These are phyloP conservation scores for Mollisiaceae sp. DNA, from an alignment of 2,329 filamentous ascomycete species.

Conservation along the genomic window DNA sequence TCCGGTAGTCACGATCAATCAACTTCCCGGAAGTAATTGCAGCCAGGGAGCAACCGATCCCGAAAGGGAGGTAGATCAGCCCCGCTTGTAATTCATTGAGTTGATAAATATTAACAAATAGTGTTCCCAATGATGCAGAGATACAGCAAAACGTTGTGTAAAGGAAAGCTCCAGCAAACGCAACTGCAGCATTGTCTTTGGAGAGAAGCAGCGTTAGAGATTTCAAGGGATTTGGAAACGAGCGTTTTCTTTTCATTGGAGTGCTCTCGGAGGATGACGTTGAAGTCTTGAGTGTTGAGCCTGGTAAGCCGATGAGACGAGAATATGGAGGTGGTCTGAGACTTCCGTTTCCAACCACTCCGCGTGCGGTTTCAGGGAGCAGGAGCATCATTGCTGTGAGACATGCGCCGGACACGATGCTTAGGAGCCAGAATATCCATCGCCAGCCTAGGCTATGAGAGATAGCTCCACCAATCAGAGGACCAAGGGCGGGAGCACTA, in stretches of 20 bases:
- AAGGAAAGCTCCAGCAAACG: slow-evolving; percentile 47
- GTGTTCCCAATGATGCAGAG: slow-evolving; percentile 51
- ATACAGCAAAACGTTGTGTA: slow-evolving; percentile 56
- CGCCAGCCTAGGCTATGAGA: slow-evolving; percentile 53
- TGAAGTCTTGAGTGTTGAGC: not conserved
- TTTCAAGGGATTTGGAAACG: slow-evolving; percentile 46
- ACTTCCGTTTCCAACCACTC: slow-evolving; percentile 22
- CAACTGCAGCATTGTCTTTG: slow-evolving; percentile 45
- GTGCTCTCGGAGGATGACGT: not conserved
- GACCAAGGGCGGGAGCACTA: slow-evolving; percentile 37
- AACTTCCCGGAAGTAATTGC: slow-evolving; percentile 45
- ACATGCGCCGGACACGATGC: slow-evolving; percentile 47
- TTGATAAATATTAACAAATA: slow-evolving; percentile 51
- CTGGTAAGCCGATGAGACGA: not conserved
- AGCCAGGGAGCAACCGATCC: slow-evolving; percentile 11
- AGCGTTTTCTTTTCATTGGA: slow-evolving; percentile 28
- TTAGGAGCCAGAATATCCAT: slow-evolving; percentile 57
- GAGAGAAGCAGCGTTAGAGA: slow-evolving; percentile 45
- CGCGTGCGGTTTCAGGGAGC: slow-evolving; percentile 50
- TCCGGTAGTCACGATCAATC: slow-evolving; percentile 60
- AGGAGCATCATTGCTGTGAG: slow-evolving; percentile 54
- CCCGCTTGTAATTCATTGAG: slow-evolving; percentile 44
- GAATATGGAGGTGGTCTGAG: not conserved
- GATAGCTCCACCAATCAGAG: slow-evolving; percentile 55
- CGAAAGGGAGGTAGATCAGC: slow-evolving; percentile 33